These are phyloP conservation scores for Penicillium paxilli DNA, from an alignment of 495 filamentous ascomycete species.

Conservation along the genomic window DNA sequence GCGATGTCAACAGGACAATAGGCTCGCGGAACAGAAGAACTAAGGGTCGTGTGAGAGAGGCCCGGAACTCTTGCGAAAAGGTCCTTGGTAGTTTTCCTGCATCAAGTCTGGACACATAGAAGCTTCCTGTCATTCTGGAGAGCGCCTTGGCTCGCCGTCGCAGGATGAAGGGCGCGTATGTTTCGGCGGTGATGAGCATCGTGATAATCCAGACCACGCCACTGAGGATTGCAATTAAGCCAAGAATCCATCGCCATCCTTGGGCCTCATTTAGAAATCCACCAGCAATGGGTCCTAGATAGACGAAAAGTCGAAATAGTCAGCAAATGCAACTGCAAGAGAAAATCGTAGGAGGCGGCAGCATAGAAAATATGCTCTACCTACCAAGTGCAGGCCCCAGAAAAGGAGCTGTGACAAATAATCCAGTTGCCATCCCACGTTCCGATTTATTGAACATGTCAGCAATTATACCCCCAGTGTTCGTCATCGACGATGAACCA, in stretches of 20 bases:
- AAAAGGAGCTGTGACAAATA: conserved; percentile 60
- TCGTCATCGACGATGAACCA: conserved; percentile 62
- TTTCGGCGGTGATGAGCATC: not conserved
- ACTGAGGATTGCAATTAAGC: not conserved
- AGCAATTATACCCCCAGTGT: conserved; percentile 64
- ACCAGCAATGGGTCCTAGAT: not conserved
- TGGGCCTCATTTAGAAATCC: not conserved
- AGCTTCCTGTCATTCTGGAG: not conserved
- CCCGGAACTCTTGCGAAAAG: not conserved
- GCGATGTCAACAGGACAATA: not conserved
- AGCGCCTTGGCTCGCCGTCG: not conserved
- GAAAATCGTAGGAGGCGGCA: not conserved
- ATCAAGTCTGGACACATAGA: not conserved
- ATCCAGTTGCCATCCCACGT: conserved; percentile 54
- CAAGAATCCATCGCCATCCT: not conserved
- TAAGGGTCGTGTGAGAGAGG: not conserved
- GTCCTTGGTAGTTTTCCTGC: not conserved
- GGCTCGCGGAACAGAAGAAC: not conserved
- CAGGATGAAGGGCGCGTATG: not conserved
- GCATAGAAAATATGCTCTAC: not conserved
- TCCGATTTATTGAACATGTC: conserved; percentile 60
- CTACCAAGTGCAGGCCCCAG: conserved; percentile 33
- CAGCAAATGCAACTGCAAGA: not conserved
- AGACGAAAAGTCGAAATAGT: not conserved
- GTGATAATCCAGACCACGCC: not conserved